Conservation (phyloP, 495 filamentous ascomycete genomes). For the Xanthoparmelia taractica region DNA sequence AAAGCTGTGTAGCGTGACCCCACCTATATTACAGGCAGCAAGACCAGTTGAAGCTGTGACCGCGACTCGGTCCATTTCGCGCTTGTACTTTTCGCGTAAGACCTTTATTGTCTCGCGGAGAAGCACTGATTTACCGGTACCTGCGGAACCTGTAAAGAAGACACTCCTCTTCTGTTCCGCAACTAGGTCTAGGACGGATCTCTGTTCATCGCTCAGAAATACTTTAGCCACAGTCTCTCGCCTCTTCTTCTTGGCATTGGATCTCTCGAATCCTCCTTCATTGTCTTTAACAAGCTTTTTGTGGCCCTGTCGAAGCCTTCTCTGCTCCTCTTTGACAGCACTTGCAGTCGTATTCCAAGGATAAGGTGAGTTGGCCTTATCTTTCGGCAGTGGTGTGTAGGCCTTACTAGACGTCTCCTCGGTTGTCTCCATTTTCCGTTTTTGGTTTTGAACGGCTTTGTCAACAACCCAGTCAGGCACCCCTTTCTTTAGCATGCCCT, state of each 20-base stretch:
- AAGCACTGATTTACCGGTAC: slow-evolving; percentile 95
- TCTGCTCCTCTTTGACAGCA: slow-evolving; percentile 74
- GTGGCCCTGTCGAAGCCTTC: slow-evolving; percentile 55
- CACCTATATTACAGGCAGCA: slow-evolving; percentile 93
- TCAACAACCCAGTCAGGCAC: not conserved
- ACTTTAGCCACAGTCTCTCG: slow-evolving; percentile 45
- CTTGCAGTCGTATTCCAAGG: slow-evolving; percentile 79
- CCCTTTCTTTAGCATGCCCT: not conserved
- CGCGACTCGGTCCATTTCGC: slow-evolving; percentile 73
- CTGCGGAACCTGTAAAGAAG: slow-evolving; percentile 96
- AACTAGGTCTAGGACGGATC: slow-evolving; percentile 72
- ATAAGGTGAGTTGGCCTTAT: slow-evolving; percentile 35
- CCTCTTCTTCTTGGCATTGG: slow-evolving; percentile 32
- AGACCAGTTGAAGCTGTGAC: slow-evolving; percentile 94
- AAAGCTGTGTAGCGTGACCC: slow-evolving; percentile 93
- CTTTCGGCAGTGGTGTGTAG: slow-evolving; percentile 34
- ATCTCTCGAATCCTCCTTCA: slow-evolving; percentile 31
- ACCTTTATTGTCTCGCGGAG: slow-evolving; percentile 82
- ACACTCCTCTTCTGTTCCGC: slow-evolving; percentile 71
- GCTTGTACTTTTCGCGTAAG: slow-evolving; percentile 63
- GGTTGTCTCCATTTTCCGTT: slow-evolving; percentile 28
- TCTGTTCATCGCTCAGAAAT: slow-evolving; percentile 77
- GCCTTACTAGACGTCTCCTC: not conserved
- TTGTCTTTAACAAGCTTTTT: slow-evolving; percentile 49
- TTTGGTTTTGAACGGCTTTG: slow-evolving; percentile 31